Base-by-base conservation (phyloP, 192 early-diverging fungal species). In the Coemansia sp. region DNA sequence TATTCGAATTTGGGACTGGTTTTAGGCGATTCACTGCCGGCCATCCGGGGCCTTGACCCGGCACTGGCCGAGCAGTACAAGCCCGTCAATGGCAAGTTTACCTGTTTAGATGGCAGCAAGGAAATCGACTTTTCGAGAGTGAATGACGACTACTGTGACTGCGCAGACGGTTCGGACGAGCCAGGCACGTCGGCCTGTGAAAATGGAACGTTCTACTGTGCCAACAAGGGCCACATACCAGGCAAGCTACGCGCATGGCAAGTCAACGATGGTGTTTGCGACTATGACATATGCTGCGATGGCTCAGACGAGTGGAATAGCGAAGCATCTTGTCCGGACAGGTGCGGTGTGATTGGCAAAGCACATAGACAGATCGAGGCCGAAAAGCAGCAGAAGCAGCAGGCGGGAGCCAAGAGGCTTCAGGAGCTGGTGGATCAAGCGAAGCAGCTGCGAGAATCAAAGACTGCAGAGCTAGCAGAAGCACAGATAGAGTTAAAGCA, bases 61-160 rank as follows among this genome's bases (percentile, higher is more conserved):
- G n/a, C 21, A 6, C 30, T 64, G 3, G 49, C 58, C 1, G 18
- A 38, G 1, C 36, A 55, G 15, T 77, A 77, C 44, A 14, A 43
- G 21, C 36, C 74, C 16, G 50, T 54, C 28, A 51, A 14, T 17
- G 50, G 55, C 2, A 54, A 71, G 6, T 92, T 88, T 68, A 68
- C 16, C 0, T 97, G 95, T 54, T 67, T 92, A 16, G 92, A 94
- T 58, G 84, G 83, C 6, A 84, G 85, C 6, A 76, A 78, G 23
- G 64, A 36, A 17, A 90, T 97, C 23, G 82, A 85, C 1, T 86
- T 82, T 52, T 63, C 69, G 1, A 80, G 84, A 2, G 84, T 98
- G 38, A 98, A 98, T 51, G 94, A 98, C 69, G 92, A 98, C 71
- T 98, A 94, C 58, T 98, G 96, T 80, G 94, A 98, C 74, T 98